Evolutionary conservation across 1,284 basidiomycete genomes (phyloP), one percentile per base, ranked within the genome.

Genomic region (Irpex sp.): DNA sequence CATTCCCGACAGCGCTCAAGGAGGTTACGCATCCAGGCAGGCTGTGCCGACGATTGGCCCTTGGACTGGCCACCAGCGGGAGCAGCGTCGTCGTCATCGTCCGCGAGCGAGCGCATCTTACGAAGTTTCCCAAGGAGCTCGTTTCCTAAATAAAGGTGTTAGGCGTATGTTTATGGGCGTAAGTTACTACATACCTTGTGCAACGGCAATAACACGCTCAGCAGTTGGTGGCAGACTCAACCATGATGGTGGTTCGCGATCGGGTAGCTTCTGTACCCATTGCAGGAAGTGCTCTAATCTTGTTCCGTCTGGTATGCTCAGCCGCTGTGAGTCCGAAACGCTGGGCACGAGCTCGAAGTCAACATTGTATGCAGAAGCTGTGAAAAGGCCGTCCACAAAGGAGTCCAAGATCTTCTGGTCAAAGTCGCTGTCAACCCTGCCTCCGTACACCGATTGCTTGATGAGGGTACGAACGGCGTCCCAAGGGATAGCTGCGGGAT

Each of bases 401-500:
- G 93, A 86, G 71, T 97, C 92, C 35, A 98, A 81, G 59, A 96
- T 88, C 64, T 83, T 81, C 71, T 96, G 95, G 71, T 98, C 96
- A 70, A 93, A 95, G 73, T 96, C 93, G 64, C 93, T 95, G 76
- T 97, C 96, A 59, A 96, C 81, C 64, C 94, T 81, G 16, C 96
- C 96, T 63, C 96, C 96, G 68, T 98, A 97, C 18, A 98, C 91
- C 1, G 94, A 94, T 73, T 97, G 92, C 72, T 96, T 97, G 77
- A 98, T 83, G 58, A 98, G 82, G 0, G 90, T 91, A 45, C 93
- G 82, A 19, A 98, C 79, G 5, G 96, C 95, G 65, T 91, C 88
- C 95, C 95, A 98, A 3, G 96, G 96, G 60, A 98, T 94, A 5
- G 82, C 80, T 0, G 85, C 88, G 2, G 96, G 96, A 70, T 97